Base-by-base conservation (phyloP, 495 filamentous ascomycete genomes). In the Xylaria acuta region DNA sequence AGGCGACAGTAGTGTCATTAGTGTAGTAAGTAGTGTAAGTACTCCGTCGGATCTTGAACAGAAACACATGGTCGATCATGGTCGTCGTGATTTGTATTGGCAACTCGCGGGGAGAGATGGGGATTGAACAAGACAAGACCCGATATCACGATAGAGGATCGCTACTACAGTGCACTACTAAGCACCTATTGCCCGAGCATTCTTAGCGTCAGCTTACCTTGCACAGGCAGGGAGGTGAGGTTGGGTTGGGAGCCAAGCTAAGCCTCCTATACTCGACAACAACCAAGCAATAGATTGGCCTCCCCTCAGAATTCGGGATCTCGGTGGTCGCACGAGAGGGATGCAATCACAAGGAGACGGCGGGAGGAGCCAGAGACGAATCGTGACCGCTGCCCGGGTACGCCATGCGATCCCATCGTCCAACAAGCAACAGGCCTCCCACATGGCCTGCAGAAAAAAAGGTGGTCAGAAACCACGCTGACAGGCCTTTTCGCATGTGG, bases 401-500 rank as follows among this genome's bases (percentile, higher is more conserved):
- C 11, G 41, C 59, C 40, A 62, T 47, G 58, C 40, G 20, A 12
- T 27, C 40, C 22, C 16, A 38, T 60, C 58, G 38, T 8, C 38
- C n/a, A 64, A 20, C 36, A 41, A n/a, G 59, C 38, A 59, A 47
- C 67, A 69, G 51, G 65, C 49, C 41, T 69, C 56, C 67, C 67
- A 69, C 58, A 70, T 64, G 68, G 68, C 68, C 25, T 32, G 27
- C 67, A 45, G 41, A 30, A 18, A 40, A 20, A 43, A 34, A 45
- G 56, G 22, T 67, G 34, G 65, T 43, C 49, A 54, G 47, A 56
- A 18, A 30, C 65, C 49, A 43, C 36, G 65, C 65, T 67, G 65
- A 67, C 65, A 67, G 49, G 65, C 65, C 8, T 54, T 20, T n/a
- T 67, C 32, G 65, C 64, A 66, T 66, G 64, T 66, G 43, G 64